Base-by-base conservation (phyloP, 1,284 basidiomycete species). In the Moniliophthora roreri region DNA sequence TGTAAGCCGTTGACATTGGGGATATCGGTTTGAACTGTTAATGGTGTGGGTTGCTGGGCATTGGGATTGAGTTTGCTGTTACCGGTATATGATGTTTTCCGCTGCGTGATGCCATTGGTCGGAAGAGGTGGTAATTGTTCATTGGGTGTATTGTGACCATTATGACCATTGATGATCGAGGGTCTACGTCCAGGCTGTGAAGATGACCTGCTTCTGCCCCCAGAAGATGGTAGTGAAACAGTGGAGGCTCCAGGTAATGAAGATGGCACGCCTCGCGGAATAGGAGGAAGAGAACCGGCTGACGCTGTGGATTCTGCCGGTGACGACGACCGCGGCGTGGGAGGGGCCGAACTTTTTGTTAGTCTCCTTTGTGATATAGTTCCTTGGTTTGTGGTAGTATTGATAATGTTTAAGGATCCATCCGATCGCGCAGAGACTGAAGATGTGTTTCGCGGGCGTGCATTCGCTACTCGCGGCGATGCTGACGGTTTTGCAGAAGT, bases 101-200 rank as follows among this genome's bases (percentile, higher is more conserved):
- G 78, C 24, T 69, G 74, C 9, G 66, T 59, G 39, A 62, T 58
- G 52, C 71, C 73, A 52, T 76, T 79, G 18, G 65, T 71, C 36
- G 82, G 81, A 16, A 82, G 63, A 8, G 81, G 82, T 8, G 82
- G 81, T 45, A 70, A 72, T 50, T 74, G 73, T 45, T 78, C 78
- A 36, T 69, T 63, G 21, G 76, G 78, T 21, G 78, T 79, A 55
- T 75, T 69, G 45, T 76, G 71, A 48, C 77, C 77, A 55, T 75
- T 69, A 44, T 76, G 71, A 48, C 77, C 77, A 53, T 73, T 73
- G 37, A 72, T 64, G 21, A 82, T 57, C n/a, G 82, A 80, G 34
- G 84, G 81, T 56, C 84, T 74, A 52, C 84, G 78, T 32, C 82
- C 84, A 42, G 87, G 87, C 58, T 88, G 86, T 35, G 87, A 89